phyloP scores from a whole-genome alignment of 306 rosid genomes.

The barrel medic (Medicago truncatula) region MtrunA17r5.0-ANR NC_053043.1:19858001-19858500 shows the following conservation, averaged over 20 bases:
- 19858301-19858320: slow-evolving; percentile 37
- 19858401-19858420: slow-evolving; percentile 16
- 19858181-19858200: slow-evolving; percentile 36
- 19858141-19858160: slow-evolving; percentile 11
- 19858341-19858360: slow-evolving; percentile 1
- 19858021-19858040: slow-evolving; percentile 8
- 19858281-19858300: slow-evolving; percentile 97
- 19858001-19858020: background rate
- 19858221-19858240: slow-evolving; percentile 98
- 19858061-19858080: slow-evolving; percentile 7
- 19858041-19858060: background rate
- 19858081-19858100: slow-evolving; percentile 22
- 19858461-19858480: slow-evolving; percentile 24
- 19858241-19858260: slow-evolving; percentile 90
- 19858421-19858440: slow-evolving; percentile 8
- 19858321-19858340: slow-evolving; percentile 30
- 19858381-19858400: slow-evolving; percentile 24
- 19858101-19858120: slow-evolving; percentile 17
- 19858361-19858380: slow-evolving; percentile 20
- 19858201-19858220: slow-evolving; percentile 79
- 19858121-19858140: slow-evolving; percentile 4
- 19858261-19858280: slow-evolving; percentile 99
- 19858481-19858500: slow-evolving; percentile 15
- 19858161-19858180: slow-evolving; percentile 18
- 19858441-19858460: background rate